Evolutionary conservation across 2,329 filamentous ascomycete species (phyloP), one percentile per base, ranked within the genome.

Genomic region (Bipolaris cookei): DNA sequence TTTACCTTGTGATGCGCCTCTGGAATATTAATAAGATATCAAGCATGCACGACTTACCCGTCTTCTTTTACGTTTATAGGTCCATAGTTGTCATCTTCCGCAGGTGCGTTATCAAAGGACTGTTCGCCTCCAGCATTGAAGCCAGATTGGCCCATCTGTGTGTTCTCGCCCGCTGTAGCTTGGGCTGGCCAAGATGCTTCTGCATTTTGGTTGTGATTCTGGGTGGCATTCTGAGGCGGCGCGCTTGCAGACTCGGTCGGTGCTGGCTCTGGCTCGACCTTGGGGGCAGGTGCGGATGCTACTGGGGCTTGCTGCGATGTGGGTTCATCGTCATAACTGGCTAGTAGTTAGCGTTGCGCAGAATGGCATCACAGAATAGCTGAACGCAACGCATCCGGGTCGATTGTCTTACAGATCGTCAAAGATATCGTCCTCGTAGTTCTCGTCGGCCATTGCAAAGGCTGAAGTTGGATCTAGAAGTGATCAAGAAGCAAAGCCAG

Each of bases 401-500:
- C 37, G 5, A 25, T 54, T 14, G 84, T 28, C 91, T 80, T 82
- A 97, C 92, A 97, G 86, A 80, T 97, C 93, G 70, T 92, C 92
- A 78, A 97, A 97, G 79, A 97, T 90, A 84, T 97, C 92, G 73
- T 97, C 93, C 68, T 97, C 92, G 67, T 92, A 88, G 66, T 91
- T 90, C 72, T 93, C 90, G 71, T 95, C 91, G 45, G 90, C 87
- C 91, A 94, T 95, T 69, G 47, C 59, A 60, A 6, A 34, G 35
- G 18, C 4, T 39, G 23, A 28, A 23, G 39, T 21, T 16, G 20
- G 32, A 28, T 25, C 39, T 39, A 35, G 34, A 38, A 18, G 7
- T 35, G 48, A 21, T 42, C 18, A 18, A 28, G 28, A 35, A 28
- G 53, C 23, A 41, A 28, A 20, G 37, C 23, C 28, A 47, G 14